These are phyloP conservation scores for Debaryomyces sp. DNA, from an alignment of 1,139 yeast species.

Conservation along the genomic window DNA sequence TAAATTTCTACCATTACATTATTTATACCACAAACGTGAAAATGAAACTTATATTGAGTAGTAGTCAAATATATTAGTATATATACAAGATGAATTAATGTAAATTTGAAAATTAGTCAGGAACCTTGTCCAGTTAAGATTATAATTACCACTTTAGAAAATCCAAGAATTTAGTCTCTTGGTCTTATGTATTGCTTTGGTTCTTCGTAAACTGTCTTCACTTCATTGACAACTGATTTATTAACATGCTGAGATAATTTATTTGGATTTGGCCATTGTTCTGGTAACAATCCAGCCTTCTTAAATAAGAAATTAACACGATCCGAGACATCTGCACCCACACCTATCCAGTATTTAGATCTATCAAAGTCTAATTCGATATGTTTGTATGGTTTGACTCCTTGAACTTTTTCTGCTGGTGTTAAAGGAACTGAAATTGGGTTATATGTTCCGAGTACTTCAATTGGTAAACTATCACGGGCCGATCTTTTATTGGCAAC, in stretches of 20 bases:
- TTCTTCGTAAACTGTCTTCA: conserved; percentile 34
- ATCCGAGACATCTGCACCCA: conserved; percentile 96
- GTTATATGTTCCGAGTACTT: conserved; percentile 91
- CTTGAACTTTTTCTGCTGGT: conserved; percentile 53
- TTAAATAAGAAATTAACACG: conserved; percentile 76
- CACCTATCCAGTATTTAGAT: conserved; percentile 97
- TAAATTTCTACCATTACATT: conserved; percentile 8
- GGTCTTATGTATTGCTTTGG: conserved; percentile 36
- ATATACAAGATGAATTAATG: conserved; percentile 10
- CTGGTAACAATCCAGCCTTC: conserved; percentile 77
- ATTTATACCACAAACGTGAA: conserved; percentile 4
- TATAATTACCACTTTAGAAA: background rate
- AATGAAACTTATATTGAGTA: conserved; percentile 3
- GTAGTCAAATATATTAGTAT: conserved; percentile 7
- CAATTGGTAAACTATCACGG: conserved; percentile 85
- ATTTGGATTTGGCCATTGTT: conserved; percentile 64
- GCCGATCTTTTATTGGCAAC: conserved; percentile 77
- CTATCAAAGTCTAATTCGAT: conserved; percentile 83
- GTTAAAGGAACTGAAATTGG: conserved; percentile 78
- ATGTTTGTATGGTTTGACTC: conserved; percentile 72
- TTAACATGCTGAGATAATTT: conserved; percentile 39
- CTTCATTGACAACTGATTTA: conserved; percentile 31
- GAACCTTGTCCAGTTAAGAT: background rate
- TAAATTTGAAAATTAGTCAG: background rate
- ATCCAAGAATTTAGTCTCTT: conserved; percentile 24